These are phyloP conservation scores for Lichtheimia corymbifera DNA, from an alignment of 371 early-diverging fungal genomes.

Conservation along the genomic window DNA sequence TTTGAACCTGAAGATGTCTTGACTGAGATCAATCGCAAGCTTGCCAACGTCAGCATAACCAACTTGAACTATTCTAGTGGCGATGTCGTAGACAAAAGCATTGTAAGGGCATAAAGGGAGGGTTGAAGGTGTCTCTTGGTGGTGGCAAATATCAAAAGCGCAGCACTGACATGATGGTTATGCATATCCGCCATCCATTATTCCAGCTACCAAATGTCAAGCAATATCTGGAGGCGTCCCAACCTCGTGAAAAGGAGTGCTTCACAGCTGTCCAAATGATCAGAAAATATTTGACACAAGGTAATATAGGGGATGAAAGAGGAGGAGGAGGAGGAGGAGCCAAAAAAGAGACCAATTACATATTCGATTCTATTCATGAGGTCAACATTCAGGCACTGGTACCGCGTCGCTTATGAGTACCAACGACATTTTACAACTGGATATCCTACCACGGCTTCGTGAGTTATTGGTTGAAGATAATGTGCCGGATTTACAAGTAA, in stretches of 20 bases:
- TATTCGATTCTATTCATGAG: neutral
- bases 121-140: neutral
- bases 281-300: constrained; percentile 45
- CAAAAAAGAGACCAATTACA: neutral
- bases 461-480: constrained; percentile 23
- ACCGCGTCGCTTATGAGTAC: constrained; percentile 16
- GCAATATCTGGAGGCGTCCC: constrained; percentile 6
- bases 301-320: constrained; percentile 13
- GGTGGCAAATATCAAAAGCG: neutral
- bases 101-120: constrained; percentile 20
- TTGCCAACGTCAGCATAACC: constrained; percentile 38
- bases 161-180: no score
- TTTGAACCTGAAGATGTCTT: constrained; percentile 40
- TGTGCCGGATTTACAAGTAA: constrained; percentile 31
- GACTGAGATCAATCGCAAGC: constrained; percentile 41
- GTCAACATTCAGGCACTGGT: constrained; percentile 10
- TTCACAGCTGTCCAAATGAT: constrained; percentile 25
- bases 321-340: neutral
- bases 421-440: constrained; percentile 34
- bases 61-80: constrained; percentile 20
- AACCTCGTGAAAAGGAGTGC: constrained; percentile 11
- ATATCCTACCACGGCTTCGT: constrained; percentile 38
- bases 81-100: constrained; percentile 22
- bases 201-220: constrained; percentile 19
- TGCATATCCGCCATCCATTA: no score